phyloP scores from a whole-genome alignment of 352 stramenopile species.

The Aphanomyces cochlioides region DNA sequence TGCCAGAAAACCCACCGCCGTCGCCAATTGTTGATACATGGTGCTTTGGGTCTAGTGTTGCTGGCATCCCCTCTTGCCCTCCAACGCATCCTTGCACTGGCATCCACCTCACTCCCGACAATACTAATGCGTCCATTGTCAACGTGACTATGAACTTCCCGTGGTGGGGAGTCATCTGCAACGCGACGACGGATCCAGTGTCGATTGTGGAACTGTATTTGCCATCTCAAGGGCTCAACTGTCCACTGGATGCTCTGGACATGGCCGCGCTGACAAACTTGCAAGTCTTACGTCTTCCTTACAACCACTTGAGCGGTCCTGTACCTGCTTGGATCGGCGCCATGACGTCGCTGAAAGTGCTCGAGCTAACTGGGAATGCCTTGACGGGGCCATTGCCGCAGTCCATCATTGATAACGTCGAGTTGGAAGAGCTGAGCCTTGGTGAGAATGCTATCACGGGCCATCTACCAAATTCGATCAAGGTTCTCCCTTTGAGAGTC shows the following conservation, averaged over 20 bases:
- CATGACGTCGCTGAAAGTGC: constrained; percentile 14
- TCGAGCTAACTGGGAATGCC: constrained; percentile 19
- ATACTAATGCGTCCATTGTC: not conserved
- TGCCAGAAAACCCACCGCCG: not conserved
- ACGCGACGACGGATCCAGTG: constrained; percentile 16
- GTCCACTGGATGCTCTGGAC: not conserved
- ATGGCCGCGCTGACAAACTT: constrained; percentile 9
- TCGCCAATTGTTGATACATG: not conserved
- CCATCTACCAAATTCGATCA: not conserved
- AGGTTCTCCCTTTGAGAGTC: constrained; percentile 3
- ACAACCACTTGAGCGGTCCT: constrained; percentile 6
- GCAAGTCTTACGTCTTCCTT: constrained; percentile 4
- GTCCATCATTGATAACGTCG: not conserved
- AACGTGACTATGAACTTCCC: not conserved
- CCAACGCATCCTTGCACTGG: constrained; percentile 24
- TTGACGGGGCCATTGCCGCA: not conserved
- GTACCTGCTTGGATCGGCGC: not conserved
- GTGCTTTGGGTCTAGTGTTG: not conserved
- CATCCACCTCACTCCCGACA: not conserved
- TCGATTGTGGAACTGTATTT: not conserved
- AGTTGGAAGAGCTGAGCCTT: constrained; percentile 24
- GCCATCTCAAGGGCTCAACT: constrained; percentile 15
- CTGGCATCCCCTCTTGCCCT: not conserved
- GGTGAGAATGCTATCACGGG: not conserved
- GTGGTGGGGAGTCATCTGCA: constrained; percentile 24